phyloP scores from a whole-genome alignment of 768 basidiomycete genomes.

The Suillus placidus region DNA sequence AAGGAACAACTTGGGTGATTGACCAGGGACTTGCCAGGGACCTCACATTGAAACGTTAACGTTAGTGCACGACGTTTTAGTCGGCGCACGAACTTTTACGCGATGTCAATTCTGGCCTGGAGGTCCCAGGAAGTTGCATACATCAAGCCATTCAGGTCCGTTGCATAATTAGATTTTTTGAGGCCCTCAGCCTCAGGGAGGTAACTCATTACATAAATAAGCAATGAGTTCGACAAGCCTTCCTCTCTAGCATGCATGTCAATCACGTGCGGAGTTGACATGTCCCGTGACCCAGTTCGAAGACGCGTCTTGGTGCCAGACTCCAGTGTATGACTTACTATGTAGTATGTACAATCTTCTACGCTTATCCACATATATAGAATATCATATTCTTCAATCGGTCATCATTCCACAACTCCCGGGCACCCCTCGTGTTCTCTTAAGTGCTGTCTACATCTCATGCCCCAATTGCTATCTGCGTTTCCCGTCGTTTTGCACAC shows the following conservation, averaged over 20 bases:
- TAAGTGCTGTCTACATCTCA: too few relatives aligned
- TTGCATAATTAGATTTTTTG: neutral
- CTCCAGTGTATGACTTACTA: too few relatives aligned
- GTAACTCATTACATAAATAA: neutral
- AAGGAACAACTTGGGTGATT: neutral
- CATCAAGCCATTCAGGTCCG: neutral
- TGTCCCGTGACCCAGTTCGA: neutral
- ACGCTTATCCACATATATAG: too few relatives aligned
- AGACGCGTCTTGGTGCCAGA: too few relatives aligned
- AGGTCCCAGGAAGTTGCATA: neutral
- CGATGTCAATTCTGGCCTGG: neutral
- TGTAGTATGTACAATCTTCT: too few relatives aligned
- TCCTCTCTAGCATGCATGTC: too few relatives aligned
- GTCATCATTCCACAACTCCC: neutral
- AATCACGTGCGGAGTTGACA: too few relatives aligned
- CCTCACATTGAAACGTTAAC: neutral
- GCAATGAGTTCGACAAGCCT: neutral
- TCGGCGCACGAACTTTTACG: conserved; percentile 1
- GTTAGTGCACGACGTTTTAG: neutral
- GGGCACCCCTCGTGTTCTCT: neutral
- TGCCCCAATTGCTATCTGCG: neutral
- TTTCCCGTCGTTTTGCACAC: neutral
- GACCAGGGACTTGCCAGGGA: too few relatives aligned
- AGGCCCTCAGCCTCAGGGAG: neutral
- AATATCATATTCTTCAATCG: neutral